Percentiles rank a stretch among this genome's conserved stretches.
Conservation (phyloP, 2,329 filamentous ascomycete genomes). For the Sphaerulina vaccinii region DNA sequence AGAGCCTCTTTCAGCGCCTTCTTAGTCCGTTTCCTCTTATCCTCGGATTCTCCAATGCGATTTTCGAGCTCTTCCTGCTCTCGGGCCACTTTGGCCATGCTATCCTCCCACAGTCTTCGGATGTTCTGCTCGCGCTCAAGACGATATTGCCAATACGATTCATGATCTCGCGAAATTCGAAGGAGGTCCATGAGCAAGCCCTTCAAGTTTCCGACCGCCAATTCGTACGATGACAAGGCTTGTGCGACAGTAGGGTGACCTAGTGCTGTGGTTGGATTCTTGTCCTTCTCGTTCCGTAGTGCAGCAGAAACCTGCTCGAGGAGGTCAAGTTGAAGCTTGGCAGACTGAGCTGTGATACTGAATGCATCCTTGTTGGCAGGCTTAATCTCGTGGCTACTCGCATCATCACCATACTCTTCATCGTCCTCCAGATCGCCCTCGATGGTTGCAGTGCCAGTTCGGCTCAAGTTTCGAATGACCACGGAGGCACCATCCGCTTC, state of each 20-base stretch:
- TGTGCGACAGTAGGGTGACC: constrained; percentile 73
- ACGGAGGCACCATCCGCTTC: constrained; percentile 53
- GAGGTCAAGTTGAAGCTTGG: constrained; percentile 86
- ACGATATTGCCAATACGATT: constrained; percentile 95
- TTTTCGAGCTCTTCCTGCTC: constrained; percentile 92
- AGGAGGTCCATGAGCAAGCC: constrained; percentile 81
- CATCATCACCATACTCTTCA: constrained; percentile 78
- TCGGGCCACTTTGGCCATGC: constrained; percentile 92
- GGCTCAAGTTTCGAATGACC: constrained; percentile 46
- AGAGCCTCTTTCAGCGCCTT: constrained; percentile 83
- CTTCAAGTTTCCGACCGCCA: constrained; percentile 82
- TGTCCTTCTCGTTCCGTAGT: constrained; percentile 67
- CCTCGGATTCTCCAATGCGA: constrained; percentile 82
- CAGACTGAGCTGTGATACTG: constrained; percentile 94
- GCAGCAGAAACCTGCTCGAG: constrained; percentile 83
- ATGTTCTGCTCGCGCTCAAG: constrained; percentile 89
- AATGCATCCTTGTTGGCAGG: constrained; percentile 86
- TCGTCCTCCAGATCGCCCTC: constrained; percentile 63
- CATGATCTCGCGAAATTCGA: constrained; percentile 88
- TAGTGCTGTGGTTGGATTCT: constrained; percentile 69
- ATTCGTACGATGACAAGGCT: constrained; percentile 81
- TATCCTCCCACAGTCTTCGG: constrained; percentile 96
- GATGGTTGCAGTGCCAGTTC: constrained; percentile 46
- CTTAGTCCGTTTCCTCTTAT: constrained; percentile 87
- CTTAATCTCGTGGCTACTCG: constrained; percentile 70